Evolutionary conservation across 352 stramenopile genomes (phyloP).

Genomic region (Phytophthora pisi): DNA sequence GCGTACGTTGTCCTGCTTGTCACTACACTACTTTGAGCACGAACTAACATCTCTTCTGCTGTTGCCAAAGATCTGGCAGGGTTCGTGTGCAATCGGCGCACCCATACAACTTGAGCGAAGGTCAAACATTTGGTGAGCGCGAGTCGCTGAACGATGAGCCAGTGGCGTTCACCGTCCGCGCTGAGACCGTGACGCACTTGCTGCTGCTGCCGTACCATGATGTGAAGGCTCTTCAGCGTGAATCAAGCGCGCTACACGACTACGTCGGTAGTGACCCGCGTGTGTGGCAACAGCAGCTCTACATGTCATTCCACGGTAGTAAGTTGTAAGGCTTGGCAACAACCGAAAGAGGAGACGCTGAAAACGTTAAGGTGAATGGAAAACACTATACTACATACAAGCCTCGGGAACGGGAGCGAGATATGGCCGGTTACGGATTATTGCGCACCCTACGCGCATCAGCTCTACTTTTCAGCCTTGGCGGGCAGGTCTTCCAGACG

Average conservation of each 20-base stretch:
- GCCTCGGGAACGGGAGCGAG: background rate
- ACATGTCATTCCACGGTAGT: constrained; percentile 43
- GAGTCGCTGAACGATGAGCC: constrained; percentile 77
- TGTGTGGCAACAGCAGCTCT: constrained; percentile 42
- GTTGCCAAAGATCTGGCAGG: constrained; percentile 51
- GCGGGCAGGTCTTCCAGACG: constrained; percentile 61
- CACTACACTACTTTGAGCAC: background rate
- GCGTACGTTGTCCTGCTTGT: constrained; percentile 44
- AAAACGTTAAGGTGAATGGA: constrained; percentile 1
- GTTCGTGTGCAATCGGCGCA: constrained; percentile 75
- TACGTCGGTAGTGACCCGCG: constrained; percentile 38
- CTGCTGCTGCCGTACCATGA: constrained; percentile 71
- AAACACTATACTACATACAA: constrained; percentile 16
- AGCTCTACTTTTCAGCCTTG: constrained; percentile 42
- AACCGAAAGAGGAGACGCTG: background rate
- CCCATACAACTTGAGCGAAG: constrained; percentile 56
- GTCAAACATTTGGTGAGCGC: constrained; percentile 64
- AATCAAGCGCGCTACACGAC: constrained; percentile 39
- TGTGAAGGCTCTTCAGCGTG: constrained; percentile 52
- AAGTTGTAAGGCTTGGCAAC: constrained; percentile 28
- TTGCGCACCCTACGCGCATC: constrained; percentile 4
- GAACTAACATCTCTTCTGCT: constrained; percentile 6
- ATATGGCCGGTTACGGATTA: background rate
- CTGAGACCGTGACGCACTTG: constrained; percentile 62
- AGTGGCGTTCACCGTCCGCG: constrained; percentile 68